phyloP scores from a whole-genome alignment of 768 basidiomycete genomes.

The Phanerodontia chrysosporium region DNA sequence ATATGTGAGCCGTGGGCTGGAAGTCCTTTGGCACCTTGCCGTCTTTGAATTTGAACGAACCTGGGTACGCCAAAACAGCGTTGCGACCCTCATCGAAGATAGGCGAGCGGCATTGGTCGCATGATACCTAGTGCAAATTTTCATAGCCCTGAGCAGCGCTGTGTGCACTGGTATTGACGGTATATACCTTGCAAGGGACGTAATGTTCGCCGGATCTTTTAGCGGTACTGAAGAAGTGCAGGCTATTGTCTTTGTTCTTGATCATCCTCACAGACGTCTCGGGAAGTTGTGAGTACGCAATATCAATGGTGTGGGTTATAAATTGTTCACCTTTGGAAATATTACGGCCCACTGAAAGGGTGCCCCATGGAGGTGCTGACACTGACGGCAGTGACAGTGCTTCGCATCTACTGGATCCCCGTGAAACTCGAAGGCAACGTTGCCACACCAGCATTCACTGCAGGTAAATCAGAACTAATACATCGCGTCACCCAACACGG shows the following conservation, averaged over 20 bases:
- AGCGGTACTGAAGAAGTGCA: conserved; percentile 30
- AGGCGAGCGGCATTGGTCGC: conserved; percentile 27
- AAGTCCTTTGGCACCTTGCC: conserved; percentile 23
- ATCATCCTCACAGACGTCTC: conserved; percentile 28
- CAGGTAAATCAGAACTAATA: neutral
- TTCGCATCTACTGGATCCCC: conserved; percentile 31
- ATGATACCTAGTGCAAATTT: conserved; percentile 18
- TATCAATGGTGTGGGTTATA: neutral
- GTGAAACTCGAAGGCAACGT: conserved; percentile 27
- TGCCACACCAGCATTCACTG: conserved; percentile 30
- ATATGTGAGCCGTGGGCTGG: conserved; percentile 28
- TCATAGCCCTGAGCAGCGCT: neutral
- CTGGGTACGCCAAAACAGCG: conserved; percentile 29
- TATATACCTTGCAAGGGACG: conserved; percentile 30
- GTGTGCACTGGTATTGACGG: neutral
- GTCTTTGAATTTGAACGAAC: conserved; percentile 25
- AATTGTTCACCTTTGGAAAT: conserved; percentile 26
- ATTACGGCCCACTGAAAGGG: conserved; percentile 34
- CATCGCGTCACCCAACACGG: neutral
- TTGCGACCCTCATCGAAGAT: conserved; percentile 31
- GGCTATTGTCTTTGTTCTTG: conserved; percentile 22
- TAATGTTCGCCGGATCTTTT: conserved; percentile 18
- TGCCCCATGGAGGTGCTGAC: conserved; percentile 29
- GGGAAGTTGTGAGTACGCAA: neutral
- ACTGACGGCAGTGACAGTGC: conserved; percentile 30